Base-by-base conservation (phyloP, 176 grass and related monocot genomes). In the Oryza glumipatula region DNA sequence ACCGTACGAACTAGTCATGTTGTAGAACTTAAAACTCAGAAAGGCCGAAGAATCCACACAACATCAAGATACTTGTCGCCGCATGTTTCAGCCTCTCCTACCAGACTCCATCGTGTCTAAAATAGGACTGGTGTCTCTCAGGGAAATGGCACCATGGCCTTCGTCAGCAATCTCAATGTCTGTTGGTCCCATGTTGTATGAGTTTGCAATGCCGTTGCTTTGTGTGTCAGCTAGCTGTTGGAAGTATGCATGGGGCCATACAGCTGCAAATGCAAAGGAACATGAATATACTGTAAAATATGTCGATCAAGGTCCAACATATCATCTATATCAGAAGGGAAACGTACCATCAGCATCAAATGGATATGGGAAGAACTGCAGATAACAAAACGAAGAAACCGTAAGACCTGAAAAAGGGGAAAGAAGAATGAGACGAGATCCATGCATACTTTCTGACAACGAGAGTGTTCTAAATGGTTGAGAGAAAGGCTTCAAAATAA, bases 181-280 rank as follows among this genome's bases (percentile, higher is more conserved):
- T 5, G 21, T n/a, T 45, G 84, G 84, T 67, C 84, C 33, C 65
- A 30, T 76, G 43, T 13, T 32, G 54, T 32, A 75, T 48, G 76
- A 43, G 12, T 87, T 80, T 69, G 63, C 54, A 60, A 49, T 86
- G 52, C 69, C 64, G 5, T 76, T 87, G 45, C 81, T 87, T 7
- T 68, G 26, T 2, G 82, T 78, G 3, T 89, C 90, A 61, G 82
- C 86, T 72, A 92, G 68, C 78, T 82, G 65, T 74, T 67, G 77
- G 19, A 92, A 86, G 69, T 92, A 92, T 51, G 90, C 90, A 73
- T 74, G 86, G 61, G 90, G 90, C 90, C 90, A 88, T 66, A 88
- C 28, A 41, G 81, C 90, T 92, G 70, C 70, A 83, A 82, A 73
- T 73, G 44, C 44, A 80, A 48, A 74, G 30, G 15, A 67, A 80